A percentile compares a stretch with the other conserved stretches of the same genome.
Evolutionary conservation across 2,329 filamentous ascomycete species (phyloP).

Genomic region (Neofusicoccum sp.): DNA sequence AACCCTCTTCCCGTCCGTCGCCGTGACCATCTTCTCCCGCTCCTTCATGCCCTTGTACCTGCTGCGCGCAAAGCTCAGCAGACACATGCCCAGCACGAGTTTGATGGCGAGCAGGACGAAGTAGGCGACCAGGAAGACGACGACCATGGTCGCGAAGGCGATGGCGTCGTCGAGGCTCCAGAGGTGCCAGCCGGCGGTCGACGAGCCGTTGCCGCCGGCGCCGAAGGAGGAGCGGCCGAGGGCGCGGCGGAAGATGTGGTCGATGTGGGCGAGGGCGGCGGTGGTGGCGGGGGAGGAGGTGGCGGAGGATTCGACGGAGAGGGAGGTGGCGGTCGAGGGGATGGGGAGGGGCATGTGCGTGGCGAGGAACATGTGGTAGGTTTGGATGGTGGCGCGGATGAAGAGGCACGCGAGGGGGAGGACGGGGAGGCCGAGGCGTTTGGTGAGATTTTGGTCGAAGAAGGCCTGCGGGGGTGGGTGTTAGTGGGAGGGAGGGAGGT

Average conservation of each 20-base stretch:
- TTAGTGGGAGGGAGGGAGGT: not conserved
- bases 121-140: conserved; percentile 73
- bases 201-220: conserved; percentile 33
- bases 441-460: conserved; percentile 82
- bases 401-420: conserved; percentile 93
- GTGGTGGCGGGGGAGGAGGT: conserved; percentile 67
- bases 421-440: conserved; percentile 83
- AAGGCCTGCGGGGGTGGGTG: conserved; percentile 62
- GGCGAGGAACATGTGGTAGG: conserved; percentile 96
- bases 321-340: conserved; percentile 63
- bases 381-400: conserved; percentile 90
- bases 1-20: conserved; percentile 66
- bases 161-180: conserved; percentile 72
- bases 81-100: conserved; percentile 80
- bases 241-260: conserved; percentile 72
- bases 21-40: conserved; percentile 55
- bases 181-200: conserved; percentile 37
- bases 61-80: conserved; percentile 75
- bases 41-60: conserved; percentile 80
- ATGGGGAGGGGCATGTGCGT: conserved; percentile 77
- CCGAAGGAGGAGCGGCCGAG: conserved; percentile 72
- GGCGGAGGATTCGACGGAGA: conserved; percentile 54
- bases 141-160: conserved; percentile 74
- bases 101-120: conserved; percentile 46
- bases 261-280: conserved; percentile 75